Percentiles rank a stretch among this genome's conserved stretches.
These are phyloP conservation scores for Boletus speciosus DNA, from an alignment of 768 basidiomycete species.

Conservation along the genomic window DNA sequence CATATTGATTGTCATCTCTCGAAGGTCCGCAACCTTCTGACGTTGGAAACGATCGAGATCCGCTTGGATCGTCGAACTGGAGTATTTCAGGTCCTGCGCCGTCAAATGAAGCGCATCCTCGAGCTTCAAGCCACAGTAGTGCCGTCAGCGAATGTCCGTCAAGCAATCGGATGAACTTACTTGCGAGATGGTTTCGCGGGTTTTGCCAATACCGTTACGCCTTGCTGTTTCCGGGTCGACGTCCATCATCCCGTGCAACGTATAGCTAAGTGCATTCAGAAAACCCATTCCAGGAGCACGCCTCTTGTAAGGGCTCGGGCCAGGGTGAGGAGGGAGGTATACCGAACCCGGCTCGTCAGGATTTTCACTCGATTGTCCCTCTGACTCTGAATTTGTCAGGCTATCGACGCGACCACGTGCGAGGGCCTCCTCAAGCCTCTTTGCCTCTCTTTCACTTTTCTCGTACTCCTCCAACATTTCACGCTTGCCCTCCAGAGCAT, in stretches of 20 bases:
- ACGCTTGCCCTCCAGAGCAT: conserved; percentile 77
- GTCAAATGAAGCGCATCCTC: conserved; percentile 93
- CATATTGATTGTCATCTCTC: conserved; percentile 91
- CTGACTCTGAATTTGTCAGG: conserved; percentile 21
- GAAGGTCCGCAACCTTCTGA: conserved; percentile 94
- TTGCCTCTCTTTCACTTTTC: conserved; percentile 88
- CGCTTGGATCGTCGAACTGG: conserved; percentile 93
- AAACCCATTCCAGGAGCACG: conserved; percentile 80
- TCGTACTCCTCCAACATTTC: conserved; percentile 87
- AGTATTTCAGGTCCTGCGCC: conserved; percentile 93
- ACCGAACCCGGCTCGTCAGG: conserved; percentile 44
- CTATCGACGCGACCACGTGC: conserved; percentile 48
- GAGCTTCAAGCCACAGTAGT: conserved; percentile 50
- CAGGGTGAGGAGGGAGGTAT: conserved; percentile 75
- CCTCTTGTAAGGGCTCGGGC: conserved; percentile 61
- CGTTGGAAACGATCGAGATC: conserved; percentile 98
- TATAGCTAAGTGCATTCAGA: conserved; percentile 88
- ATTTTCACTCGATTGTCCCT: conserved; percentile 34
- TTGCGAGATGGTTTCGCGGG: conserved; percentile 91
- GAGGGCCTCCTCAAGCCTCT: conserved; percentile 84
- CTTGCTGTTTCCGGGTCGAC: conserved; percentile 96
- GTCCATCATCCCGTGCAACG: conserved; percentile 97
- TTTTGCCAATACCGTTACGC: conserved; percentile 90
- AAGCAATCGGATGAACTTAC: conserved; percentile 40
- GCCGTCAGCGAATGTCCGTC: conserved; percentile 14